Percentiles rank a stretch among this genome's conserved stretches.
phyloP scores from a whole-genome alignment of 208 protist genomes.

The Leishmania turanica region DNA sequence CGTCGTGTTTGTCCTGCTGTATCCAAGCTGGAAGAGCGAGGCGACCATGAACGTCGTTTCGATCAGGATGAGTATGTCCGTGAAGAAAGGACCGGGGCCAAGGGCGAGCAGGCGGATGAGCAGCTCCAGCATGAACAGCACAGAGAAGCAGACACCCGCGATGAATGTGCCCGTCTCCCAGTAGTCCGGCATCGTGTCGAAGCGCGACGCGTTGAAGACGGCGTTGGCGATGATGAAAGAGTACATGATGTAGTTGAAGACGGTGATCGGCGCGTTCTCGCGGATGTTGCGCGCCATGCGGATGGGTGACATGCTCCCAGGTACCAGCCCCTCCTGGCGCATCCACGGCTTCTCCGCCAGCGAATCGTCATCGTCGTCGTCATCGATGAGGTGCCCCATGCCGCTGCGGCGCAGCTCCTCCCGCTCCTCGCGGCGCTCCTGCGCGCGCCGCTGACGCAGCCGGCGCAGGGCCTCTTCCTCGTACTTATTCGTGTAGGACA shows the following conservation, averaged over 20 bases:
- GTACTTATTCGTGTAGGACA: slow-evolving; percentile 85
- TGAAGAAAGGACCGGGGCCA: slow-evolving; percentile 79
- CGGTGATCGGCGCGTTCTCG: slow-evolving; percentile 82
- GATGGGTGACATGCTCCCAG: slow-evolving; percentile 64
- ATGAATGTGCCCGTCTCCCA: slow-evolving; percentile 80
- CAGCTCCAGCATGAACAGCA: slow-evolving; percentile 85
- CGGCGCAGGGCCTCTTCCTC: slow-evolving; percentile 73
- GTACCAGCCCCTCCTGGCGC: slow-evolving; percentile 46
- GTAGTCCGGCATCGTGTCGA: slow-evolving; percentile 76
- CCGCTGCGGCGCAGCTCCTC: slow-evolving; percentile 43
- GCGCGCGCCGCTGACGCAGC: slow-evolving; percentile 52
- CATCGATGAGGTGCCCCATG: slow-evolving; percentile 43
- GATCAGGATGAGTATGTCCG: slow-evolving; percentile 77
- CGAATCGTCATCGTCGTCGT: slow-evolving; percentile 18
- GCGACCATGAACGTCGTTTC: slow-evolving; percentile 74
- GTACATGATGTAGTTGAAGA: slow-evolving; percentile 75
- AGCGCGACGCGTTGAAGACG: slow-evolving; percentile 87
- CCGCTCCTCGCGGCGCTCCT: slow-evolving; percentile 46
- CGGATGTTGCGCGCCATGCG: slow-evolving; percentile 88
- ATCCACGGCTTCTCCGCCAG: slow-evolving; percentile 43
- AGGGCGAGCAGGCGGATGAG: slow-evolving; percentile 82
- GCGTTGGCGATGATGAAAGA: slow-evolving; percentile 86
- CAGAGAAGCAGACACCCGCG: slow-evolving; percentile 77
- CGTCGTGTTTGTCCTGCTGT: slow-evolving; percentile 74
- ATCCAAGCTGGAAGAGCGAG: slow-evolving; percentile 92